Evolutionary conservation across 108 stramenopile species (phyloP).

Genomic region (Nitzschia sp.): DNA sequence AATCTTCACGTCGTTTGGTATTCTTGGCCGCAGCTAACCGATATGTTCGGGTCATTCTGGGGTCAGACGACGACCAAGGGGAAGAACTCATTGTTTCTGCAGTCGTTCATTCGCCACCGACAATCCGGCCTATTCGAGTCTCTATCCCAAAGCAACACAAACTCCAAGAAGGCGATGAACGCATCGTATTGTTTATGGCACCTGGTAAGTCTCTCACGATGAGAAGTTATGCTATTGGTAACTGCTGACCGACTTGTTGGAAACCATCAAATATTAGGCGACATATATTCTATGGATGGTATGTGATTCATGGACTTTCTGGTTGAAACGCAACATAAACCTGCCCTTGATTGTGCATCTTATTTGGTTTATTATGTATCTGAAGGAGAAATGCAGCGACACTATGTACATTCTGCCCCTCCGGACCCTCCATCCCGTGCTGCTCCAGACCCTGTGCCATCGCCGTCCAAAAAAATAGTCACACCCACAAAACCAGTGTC

Average conservation of each 20-base stretch:
- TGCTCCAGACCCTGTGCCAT: too few species aligned
- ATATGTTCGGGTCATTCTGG: too few species aligned
- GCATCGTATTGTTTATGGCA: conserved; percentile 37
- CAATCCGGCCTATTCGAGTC: conserved; percentile 5
- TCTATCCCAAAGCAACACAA: not conserved
- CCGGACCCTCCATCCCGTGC: not conserved
- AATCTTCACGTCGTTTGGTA: too few species aligned
- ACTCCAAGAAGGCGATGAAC: conserved; percentile 26
- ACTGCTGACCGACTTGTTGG: not conserved
- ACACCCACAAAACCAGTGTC: too few species aligned
- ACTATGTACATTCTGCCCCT: conserved; percentile 9
- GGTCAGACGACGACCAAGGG: conserved; percentile 53
- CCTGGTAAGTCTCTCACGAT: conserved; percentile 25
- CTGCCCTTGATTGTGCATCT: not conserved
- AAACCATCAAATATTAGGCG: conserved; percentile 21
- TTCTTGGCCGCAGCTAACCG: too few species aligned
- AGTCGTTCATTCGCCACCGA: conserved; percentile 14
- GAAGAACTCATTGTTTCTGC: conserved; percentile 24
- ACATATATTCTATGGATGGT: conserved; percentile 66
- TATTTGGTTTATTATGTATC: too few species aligned
- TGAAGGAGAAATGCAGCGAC: conserved; percentile 3
- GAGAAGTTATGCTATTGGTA: too few species aligned
- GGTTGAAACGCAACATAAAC: not conserved
- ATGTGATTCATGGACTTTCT: not conserved
- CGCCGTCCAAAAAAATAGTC: too few species aligned